Evolutionary conservation across 768 basidiomycete genomes (phyloP), one percentile per base, ranked within the genome.

Genomic region (Leccinum sublutescens): DNA sequence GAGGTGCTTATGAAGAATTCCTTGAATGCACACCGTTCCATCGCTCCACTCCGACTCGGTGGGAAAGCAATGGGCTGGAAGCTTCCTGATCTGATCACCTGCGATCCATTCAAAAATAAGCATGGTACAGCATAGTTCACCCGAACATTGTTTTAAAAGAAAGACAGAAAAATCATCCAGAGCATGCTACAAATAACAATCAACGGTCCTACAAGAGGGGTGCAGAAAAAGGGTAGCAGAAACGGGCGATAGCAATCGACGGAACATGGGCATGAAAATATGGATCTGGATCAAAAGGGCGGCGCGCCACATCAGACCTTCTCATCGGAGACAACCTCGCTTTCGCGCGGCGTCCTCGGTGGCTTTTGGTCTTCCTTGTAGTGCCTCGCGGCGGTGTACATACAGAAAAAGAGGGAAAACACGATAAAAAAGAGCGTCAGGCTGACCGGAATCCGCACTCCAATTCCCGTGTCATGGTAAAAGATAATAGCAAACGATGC

Each of bases 381-480:
- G 2, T 60, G 62, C 5, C 63, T 52, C n/a, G 65, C 58, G 1
- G 67, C 73, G 3, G 65, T 67, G 49, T 65, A 60, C 55, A 74
- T 50, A 58, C 70, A 76, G 63, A 71, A 75, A 40, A 68, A 61
- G 9, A 79, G 55, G 12, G 62, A 65, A 5, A 70, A 31, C 8
- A 62, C 21, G 29, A 66, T 27, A 5, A 74, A 0, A 15, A 66
- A 55, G 38, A 75, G 70, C 1, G 69, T 56, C 34, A 71, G 5
- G 14, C 64, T 66, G 14, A 71, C 62, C 5, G 72, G 61, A 9
- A 72, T 45, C 23, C 70, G 75, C 17, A 74, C 69, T n/a, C 57
- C 21, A 6, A 57, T 48, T 2, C 51, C 66, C 27, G 72, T 73
- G 2, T 38, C 25, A 4, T 59, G 3, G 58, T 79, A 75, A 62